Evolutionary conservation across 2,329 filamentous ascomycete species (phyloP), one percentile per base, ranked within the genome.

Genomic region (Spiromastix sp.): DNA sequence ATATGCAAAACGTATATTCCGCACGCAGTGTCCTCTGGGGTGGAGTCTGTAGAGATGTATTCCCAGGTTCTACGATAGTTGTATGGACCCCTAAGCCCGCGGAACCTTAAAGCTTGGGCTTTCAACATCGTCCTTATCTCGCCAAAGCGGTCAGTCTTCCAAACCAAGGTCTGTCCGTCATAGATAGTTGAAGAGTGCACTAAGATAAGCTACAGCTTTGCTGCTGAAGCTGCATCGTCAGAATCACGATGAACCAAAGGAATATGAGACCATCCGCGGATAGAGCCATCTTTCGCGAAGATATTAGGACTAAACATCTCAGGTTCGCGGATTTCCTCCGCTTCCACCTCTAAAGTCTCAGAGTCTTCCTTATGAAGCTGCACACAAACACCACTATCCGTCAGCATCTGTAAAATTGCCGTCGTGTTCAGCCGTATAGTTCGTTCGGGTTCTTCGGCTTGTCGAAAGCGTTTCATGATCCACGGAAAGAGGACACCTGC

Each of bases 401-500:
- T 39, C 21, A 49, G 15, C 10, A 46, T 35, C 30, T 50, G 42
- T 35, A 56, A 29, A n/a, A 53, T 48, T 9, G 54, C 54, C 12
- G 50, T 42, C 7, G 52, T 46, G 33, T 57, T 57, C 18, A 57
- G 41, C 15, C 41, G 29, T 37, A 57, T 42, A 5, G 48, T 54
- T 29, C 51, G 41, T 29, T 51, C 46, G 10, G 54, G 53, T 15
- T 56, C 48, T 12, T 50, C 61, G 0, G 66, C 66, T 37, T 70
- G 68, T 37, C 68, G 64, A 8, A 69, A 51, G 28, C 63, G 63
- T 31, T 62, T 63, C 6, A 66, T 68, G 2, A 70, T 45, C 70
- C 78, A 81, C 0, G 84, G 84, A 51, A 93, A 93, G 15, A 93
- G 60, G 16, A 91, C 63, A 22, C 82, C 85, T 47, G 91, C 93